Base-by-base conservation (phyloP, 2,329 filamentous ascomycete species). In the Penicillium sclerotiorum region DNA sequence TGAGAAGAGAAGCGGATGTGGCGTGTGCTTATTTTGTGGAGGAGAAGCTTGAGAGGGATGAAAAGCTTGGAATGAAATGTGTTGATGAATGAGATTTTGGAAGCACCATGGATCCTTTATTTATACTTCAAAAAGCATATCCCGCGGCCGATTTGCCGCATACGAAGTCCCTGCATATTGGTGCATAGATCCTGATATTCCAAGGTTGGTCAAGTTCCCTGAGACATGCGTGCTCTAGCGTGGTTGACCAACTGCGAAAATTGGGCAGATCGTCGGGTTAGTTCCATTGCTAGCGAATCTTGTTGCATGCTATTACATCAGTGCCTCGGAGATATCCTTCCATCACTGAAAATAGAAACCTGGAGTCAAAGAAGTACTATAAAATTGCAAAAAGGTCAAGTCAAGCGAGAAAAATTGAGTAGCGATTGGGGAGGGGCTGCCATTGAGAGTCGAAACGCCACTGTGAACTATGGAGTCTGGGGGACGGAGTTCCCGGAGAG, bases 141-240 rank as follows among this genome's bases (percentile, higher is more conserved):
- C 15, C 15, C 33, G 33, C 15, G 33, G 15, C n/a, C 15, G 11
- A 17, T 36, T 30, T 33, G 21, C 36, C 30, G 46, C 45, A 45
- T 39, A 44, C 40, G 35, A 28, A 18, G 40, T 17, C 32, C 33
- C 28, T 44, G 47, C 50, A 33, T 17, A 20, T 17, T 25, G 25
- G 25, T 44, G 47, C 50, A 33, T 17, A 20, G 41, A 20, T 28
- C 25, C 27, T 21, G 39, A 36, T n/a, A n/a, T 3, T 9, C n/a
- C 22, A 13, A 30, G n/a, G 11, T 32, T 5, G 25, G 12, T 9
- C 18, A 23, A 33, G 12, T 21, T 17, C 17, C 22, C 40, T 52
- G 45, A 52, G 50, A 52, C 50, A 52, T 52, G 36, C 41, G 41
- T 42, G 41, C 40, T 17, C 36, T 52, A 49, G 50, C 41, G 49